Evolutionary conservation across 805 yeast species (phyloP).

Genomic region (Jamesozyma spencerorum): DNA sequence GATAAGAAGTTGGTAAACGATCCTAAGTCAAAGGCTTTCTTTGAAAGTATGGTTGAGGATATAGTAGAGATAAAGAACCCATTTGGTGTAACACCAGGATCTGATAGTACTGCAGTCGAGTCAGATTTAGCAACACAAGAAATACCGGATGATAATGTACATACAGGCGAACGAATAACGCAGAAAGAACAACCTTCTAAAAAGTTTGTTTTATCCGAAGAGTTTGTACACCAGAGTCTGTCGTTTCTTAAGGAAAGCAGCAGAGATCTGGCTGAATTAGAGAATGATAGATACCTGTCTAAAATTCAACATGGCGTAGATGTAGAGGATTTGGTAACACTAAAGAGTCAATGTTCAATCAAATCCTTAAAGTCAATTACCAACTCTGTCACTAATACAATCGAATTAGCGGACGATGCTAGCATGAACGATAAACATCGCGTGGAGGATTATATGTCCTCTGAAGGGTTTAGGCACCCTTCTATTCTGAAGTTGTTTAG

Average conservation of each 20-base stretch:
- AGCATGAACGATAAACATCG: constrained; percentile 1
- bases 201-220: constrained; percentile 39
- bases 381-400: constrained; percentile 2
- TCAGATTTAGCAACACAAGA: constrained; percentile 10
- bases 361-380: constrained; percentile 17
- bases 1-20: constrained; percentile 38
- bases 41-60: constrained; percentile 50
- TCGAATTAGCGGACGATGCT: constrained; percentile 15
- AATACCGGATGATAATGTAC: constrained; percentile 7
- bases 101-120: constrained; percentile 11
- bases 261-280: constrained; percentile 27
- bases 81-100: constrained; percentile 23
- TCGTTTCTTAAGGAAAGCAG: constrained; percentile 38
- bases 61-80: constrained; percentile 27
- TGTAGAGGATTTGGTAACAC: constrained; percentile 36
- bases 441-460: constrained; percentile 8
- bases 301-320: constrained; percentile 26
- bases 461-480: constrained; percentile 31
- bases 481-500: constrained; percentile 39
- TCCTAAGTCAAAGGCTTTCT: constrained; percentile 57
- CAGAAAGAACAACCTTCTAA: constrained; percentile 25
- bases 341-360: constrained; percentile 37
- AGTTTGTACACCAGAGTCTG: constrained; percentile 46
- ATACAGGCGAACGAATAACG: constrained; percentile 11
- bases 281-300: constrained; percentile 23